Base-by-base conservation (phyloP, 345 rosid genomes). In the Moringa oleifera region DNA sequence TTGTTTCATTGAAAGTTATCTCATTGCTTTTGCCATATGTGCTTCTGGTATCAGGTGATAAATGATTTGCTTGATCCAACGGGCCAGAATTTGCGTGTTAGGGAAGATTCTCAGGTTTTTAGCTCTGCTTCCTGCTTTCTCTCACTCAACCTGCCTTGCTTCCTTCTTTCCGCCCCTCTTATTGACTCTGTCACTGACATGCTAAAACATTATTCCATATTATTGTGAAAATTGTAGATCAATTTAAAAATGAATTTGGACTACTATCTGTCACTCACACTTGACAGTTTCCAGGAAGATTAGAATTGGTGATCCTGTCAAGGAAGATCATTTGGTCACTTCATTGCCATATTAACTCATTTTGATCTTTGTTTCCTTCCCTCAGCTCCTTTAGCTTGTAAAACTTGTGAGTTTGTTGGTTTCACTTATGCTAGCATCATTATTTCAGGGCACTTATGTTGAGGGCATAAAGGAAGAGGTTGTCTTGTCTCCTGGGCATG, bases 391-490 rank as follows among this genome's bases (percentile, higher is more conserved):
- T 51, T 18, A 51, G 10, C 54, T 51, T 51, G 22, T 10, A 18
- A 51, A 51, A 18, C 49, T 22, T 31, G 6, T 56, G 19, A 36
- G 28, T 46, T 55, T 37, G 21, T 50, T 55, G 28, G 22, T 9
- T 53, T 49, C 22, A 0, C 59, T 58, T 59, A 63, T 57, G 18
- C n/a, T 55, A 18, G n/a, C 24, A 33, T 58, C 19, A 51, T 41
- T 21, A 58, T 79, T 64, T 36, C 75, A 95, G 99, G 99, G 99
- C 28, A 95, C 99, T 53, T 95, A 95, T 57, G 99, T 95, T 28
- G 99, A 95, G 78, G 99, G 99, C 57, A 89, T 95, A 74, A 95
- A 91, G 76, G 99, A 95, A 81, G 98, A 95, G 78, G 98, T 95
- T 57, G 98, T 95, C 51, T 78, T 95, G 77, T 95, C 99, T 78